Evolutionary conservation across 768 basidiomycete genomes (phyloP), one percentile per base, ranked within the genome.

Genomic region (Tylopilus rubrobrunneus): DNA sequence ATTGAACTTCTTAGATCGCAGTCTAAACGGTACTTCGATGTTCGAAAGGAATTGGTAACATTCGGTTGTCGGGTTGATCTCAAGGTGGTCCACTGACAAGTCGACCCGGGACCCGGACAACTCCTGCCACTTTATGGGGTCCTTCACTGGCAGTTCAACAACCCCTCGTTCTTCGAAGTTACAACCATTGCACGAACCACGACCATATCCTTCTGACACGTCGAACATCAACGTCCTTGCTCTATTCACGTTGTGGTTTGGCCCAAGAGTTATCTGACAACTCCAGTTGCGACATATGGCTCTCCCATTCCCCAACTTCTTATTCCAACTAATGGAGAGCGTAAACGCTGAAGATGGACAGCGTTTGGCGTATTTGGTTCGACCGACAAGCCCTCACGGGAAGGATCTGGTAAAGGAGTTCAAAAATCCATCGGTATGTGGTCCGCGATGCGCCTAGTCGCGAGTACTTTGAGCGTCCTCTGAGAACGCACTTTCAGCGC

Each of bases 381-480:
- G 86, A 34, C 87, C 86, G 1, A 86, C 86, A 4, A 86, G 83
- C 56, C 83, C 87, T 4, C 89, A 90, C 57, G 86, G 83, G 17
- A 90, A 87, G 67, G 83, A 84, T 58, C 71, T 89, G 7, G 80
- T 86, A 28, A 89, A 88, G 62, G 83, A 86, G 62, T 84, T 85
- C 61, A 78, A 80, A 51, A 86, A 83, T 56, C 73, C 76, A 33
- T 74, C 75, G n/a, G 78, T 79, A 59, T 47, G 74, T 68, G 27
- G 29, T 27, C 21, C 11, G n/a, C 47, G 45, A 34, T 42, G 36
- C 19, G 23, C 36, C 19, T 25, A 5, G 25, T n/a, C n/a, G n/a
- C 45, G 21, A 36, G 39, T 25, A 9, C 36, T 33, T 9, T 28
- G 27, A 45, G 17, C 10, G n/a, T n/a, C n/a, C n/a, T n/a, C n/a